A percentile compares a stretch with the other conserved stretches of the same genome.
Conservation (phyloP, 345 rosid species). For the Cardamine resedifolia region DNA sequence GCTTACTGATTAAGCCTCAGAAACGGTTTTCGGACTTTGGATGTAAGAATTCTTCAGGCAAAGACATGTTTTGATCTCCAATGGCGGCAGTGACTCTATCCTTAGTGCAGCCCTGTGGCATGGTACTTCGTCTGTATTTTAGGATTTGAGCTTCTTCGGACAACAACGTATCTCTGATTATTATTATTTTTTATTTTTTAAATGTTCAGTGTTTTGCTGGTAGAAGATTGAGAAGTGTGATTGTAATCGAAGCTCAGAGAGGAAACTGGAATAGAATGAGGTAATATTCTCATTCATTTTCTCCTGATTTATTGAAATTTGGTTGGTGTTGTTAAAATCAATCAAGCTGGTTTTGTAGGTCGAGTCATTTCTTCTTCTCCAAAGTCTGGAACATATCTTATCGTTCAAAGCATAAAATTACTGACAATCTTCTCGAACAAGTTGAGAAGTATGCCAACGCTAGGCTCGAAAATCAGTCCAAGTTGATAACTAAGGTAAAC, state of each 20-base stretch:
- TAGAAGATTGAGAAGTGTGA: constrained; percentile 42
- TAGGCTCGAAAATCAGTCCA: constrained; percentile 46
- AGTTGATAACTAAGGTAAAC: constrained; percentile 53
- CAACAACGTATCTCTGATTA: not conserved
- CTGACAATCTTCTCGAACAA: constrained; percentile 45
- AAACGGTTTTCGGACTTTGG: not conserved
- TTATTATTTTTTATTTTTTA: not conserved
- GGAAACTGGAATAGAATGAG: constrained; percentile 44
- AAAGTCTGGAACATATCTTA: constrained; percentile 40
- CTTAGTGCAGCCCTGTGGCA: constrained; percentile 33
- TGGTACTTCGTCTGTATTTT: constrained; percentile 28
- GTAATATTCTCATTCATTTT: constrained; percentile 10
- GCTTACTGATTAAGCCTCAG: not conserved
- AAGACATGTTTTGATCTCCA: constrained; percentile 29
- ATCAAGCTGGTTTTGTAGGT: constrained; percentile 40
- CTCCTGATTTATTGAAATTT: not conserved
- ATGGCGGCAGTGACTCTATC: constrained; percentile 39
- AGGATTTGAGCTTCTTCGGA: not conserved
- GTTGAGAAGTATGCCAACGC: constrained; percentile 36
- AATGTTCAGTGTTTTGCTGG: constrained; percentile 46
- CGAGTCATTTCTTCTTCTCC: constrained; percentile 41
- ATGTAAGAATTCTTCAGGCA: not conserved
- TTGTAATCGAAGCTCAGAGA: constrained; percentile 45
- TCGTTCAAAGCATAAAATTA: constrained; percentile 54
- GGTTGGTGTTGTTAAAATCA: constrained; percentile 10